Evolutionary conservation across 2,329 filamentous ascomycete genomes (phyloP).

Genomic region (Gnomoniopsis sp.): DNA sequence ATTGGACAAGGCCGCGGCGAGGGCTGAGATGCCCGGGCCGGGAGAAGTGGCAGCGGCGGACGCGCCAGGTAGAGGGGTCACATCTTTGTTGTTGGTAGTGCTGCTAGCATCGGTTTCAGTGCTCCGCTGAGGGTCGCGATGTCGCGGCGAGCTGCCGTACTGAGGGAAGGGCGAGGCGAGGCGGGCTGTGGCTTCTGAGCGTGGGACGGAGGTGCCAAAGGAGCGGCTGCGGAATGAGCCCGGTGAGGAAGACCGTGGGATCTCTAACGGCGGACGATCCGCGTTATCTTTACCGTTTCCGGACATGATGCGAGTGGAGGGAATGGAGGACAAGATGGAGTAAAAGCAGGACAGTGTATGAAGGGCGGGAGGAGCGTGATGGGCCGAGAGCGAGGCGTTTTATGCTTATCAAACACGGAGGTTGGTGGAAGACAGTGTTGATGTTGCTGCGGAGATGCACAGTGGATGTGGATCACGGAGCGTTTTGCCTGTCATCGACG

Average conservation of each 20-base stretch:
- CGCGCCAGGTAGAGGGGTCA: constrained; percentile 64
- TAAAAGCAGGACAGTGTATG: neutral
- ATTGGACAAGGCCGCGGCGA: constrained; percentile 81
- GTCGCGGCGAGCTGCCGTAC: constrained; percentile 27
- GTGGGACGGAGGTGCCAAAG: constrained; percentile 50
- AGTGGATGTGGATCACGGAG: constrained; percentile 1
- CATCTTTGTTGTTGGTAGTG: constrained; percentile 33
- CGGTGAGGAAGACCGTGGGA: constrained; percentile 44
- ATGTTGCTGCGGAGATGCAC: neutral
- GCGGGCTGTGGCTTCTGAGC: constrained; percentile 58
- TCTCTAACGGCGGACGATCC: constrained; percentile 31
- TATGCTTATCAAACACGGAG: constrained; percentile 8
- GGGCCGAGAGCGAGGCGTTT: constrained; percentile 4
- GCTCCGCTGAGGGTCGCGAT: constrained; percentile 21
- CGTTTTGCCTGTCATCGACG: neutral
- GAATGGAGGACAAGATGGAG: neutral
- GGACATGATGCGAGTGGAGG: constrained; percentile 22
- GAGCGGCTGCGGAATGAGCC: constrained; percentile 42
- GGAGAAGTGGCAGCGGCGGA: constrained; percentile 55
- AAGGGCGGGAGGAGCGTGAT: neutral
- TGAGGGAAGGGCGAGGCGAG: constrained; percentile 54
- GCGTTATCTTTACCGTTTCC: constrained; percentile 25
- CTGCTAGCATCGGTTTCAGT: constrained; percentile 36
- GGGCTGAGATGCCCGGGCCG: constrained; percentile 80
- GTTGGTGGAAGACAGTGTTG: neutral